Conservation (phyloP, 495 filamentous ascomycete genomes). For the Chaetomidium leptoderma region DNA sequence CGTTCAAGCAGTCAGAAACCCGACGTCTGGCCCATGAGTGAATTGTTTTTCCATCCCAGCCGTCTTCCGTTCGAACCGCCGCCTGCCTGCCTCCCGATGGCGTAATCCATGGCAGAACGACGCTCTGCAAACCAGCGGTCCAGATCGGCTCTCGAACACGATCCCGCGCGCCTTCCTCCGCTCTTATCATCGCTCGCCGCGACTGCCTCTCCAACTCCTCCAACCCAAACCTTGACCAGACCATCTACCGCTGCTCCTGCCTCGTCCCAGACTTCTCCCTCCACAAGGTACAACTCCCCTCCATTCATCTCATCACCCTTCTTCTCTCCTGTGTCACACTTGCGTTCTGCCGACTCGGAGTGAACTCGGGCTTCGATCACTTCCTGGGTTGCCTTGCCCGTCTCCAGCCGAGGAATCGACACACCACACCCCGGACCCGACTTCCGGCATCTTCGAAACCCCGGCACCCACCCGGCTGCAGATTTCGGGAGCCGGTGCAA, state of each 20-base stretch:
- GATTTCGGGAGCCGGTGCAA: not conserved
- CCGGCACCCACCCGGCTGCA: not conserved
- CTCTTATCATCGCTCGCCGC: slow-evolving; percentile 23
- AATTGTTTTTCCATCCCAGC: slow-evolving; percentile 7
- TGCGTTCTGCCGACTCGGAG: slow-evolving; percentile 12
- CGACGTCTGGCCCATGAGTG: slow-evolving; percentile 17
- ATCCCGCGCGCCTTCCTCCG: slow-evolving; percentile 41
- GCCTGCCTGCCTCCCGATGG: slow-evolving; percentile 42
- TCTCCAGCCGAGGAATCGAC: not conserved
- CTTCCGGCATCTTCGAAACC: not conserved
- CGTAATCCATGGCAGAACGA: slow-evolving; percentile 58
- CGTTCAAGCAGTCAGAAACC: not conserved
- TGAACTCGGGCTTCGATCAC: not conserved
- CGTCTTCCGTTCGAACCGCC: slow-evolving; percentile 19
- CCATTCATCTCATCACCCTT: not conserved
- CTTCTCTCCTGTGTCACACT: not conserved
- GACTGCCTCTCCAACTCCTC: slow-evolving; percentile 19
- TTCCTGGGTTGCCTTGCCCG: not conserved
- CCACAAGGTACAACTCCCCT: slow-evolving; percentile 26
- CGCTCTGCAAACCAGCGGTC: slow-evolving; percentile 49
- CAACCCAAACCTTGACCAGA: no score
- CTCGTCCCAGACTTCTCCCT: slow-evolving; percentile 14
- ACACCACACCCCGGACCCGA: not conserved
- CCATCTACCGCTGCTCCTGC: no score
- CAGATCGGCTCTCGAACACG: slow-evolving; percentile 51